Evolutionary conservation across 1,284 basidiomycete genomes (phyloP).

Genomic region (Sanguinoderma infundibulare): DNA sequence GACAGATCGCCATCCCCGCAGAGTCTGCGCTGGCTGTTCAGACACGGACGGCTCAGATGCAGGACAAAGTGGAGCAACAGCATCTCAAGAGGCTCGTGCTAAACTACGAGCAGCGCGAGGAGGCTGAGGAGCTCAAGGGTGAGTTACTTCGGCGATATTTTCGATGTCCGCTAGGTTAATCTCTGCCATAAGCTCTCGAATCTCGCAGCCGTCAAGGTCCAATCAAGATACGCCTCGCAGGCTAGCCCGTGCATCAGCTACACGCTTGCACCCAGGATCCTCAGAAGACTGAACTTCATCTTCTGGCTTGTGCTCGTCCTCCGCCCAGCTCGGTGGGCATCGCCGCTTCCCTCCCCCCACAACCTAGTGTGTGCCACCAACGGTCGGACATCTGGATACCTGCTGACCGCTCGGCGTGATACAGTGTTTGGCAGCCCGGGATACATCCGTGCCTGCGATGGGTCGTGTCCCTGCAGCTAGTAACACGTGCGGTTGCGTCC

Average conservation of each 20-base stretch:
- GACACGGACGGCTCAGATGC: constrained; percentile 86
- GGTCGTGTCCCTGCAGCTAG: constrained; percentile 4
- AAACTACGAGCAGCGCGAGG: constrained; percentile 85
- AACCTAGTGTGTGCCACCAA: constrained; percentile 17
- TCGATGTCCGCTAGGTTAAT: constrained; percentile 8
- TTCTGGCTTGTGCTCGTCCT: constrained; percentile 27
- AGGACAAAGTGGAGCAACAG: constrained; percentile 94
- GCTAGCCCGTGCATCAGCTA: constrained; percentile 38
- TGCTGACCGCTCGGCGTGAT: constrained; percentile 25
- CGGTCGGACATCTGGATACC: constrained; percentile 24
- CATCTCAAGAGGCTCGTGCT: constrained; percentile 93
- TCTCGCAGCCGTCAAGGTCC: constrained; percentile 63
- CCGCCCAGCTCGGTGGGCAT: constrained; percentile 11
- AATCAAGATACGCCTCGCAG: constrained; percentile 75
- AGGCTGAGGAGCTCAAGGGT: constrained; percentile 81
- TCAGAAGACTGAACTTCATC: constrained; percentile 26
- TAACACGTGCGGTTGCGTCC: background rate
- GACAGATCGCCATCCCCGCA: constrained; percentile 85
- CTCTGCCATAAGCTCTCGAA: constrained; percentile 57
- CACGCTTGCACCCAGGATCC: constrained; percentile 2
- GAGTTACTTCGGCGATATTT: constrained; percentile 15
- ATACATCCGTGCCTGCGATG: constrained; percentile 9
- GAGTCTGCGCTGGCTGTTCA: constrained; percentile 89
- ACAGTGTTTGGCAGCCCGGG: constrained; percentile 23
- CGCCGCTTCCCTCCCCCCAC: constrained; percentile 16